Percentiles rank a stretch among this genome's conserved stretches.
These are phyloP conservation scores for Lactuca sativa DNA, from an alignment of 129 eudicot species.

Conservation along the genomic window DNA sequence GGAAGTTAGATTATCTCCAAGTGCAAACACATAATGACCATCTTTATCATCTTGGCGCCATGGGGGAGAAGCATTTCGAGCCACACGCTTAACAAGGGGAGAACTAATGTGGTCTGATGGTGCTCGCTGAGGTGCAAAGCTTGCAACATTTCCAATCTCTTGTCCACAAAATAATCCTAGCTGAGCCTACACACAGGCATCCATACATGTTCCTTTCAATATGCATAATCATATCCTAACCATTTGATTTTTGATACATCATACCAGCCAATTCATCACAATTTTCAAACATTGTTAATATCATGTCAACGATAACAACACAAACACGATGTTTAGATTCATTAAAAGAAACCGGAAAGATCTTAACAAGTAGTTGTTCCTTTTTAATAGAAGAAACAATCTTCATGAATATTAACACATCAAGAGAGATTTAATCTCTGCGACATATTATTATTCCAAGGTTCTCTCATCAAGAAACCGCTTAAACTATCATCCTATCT, in stretches of 20 bases:
- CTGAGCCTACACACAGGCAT: slow-evolving; percentile 99
- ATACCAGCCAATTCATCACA: slow-evolving; percentile 13
- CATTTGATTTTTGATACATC: slow-evolving; percentile 1
- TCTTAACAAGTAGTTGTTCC: too few relatives aligned
- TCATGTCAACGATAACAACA: background rate
- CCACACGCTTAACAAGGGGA: slow-evolving; percentile 65
- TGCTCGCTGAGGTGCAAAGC: slow-evolving; percentile 64
- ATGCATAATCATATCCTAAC: slow-evolving; percentile 35
- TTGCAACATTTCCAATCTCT: slow-evolving; percentile 66
- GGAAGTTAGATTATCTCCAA: slow-evolving; percentile 91
- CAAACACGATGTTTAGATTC: too few relatives aligned
- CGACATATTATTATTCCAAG: too few relatives aligned
- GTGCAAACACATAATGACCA: slow-evolving; percentile 80
- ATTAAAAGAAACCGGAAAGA: too few relatives aligned
- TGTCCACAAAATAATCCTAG: slow-evolving; percentile 81
- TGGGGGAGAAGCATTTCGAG: slow-evolving; percentile 83
- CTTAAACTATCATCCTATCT: background rate
- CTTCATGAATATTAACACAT: too few relatives aligned
- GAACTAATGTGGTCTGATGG: slow-evolving; percentile 59
- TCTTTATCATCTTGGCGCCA: slow-evolving; percentile 93
- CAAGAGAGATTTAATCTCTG: too few relatives aligned
- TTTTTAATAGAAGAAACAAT: too few relatives aligned
- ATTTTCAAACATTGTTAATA: background rate
- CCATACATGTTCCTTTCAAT: slow-evolving; percentile 61
- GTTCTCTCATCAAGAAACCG: too few relatives aligned